phyloP scores from a whole-genome alignment of 2,329 filamentous ascomycete genomes.

The Penicillium polonicum region DNA sequence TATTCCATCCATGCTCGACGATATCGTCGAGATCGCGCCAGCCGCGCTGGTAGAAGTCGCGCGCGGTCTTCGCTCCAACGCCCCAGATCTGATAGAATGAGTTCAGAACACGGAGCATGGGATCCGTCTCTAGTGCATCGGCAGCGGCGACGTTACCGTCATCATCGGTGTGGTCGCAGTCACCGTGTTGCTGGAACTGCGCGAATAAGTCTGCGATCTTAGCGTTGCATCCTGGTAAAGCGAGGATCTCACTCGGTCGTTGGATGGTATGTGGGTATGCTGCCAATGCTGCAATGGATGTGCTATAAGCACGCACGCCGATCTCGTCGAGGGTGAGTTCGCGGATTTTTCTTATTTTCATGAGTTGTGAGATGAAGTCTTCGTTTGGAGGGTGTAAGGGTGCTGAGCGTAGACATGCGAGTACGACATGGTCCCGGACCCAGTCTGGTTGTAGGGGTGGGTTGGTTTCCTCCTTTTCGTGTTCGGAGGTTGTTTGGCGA shows the following conservation, averaged over 20 bases:
- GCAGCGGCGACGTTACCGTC: conserved; percentile 64
- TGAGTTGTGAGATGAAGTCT: conserved; percentile 70
- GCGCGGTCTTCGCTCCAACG: conserved; percentile 78
- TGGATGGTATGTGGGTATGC: conserved; percentile 69
- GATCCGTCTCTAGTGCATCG: conserved; percentile 62
- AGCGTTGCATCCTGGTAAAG: conserved; percentile 73
- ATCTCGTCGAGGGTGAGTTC: conserved; percentile 72
- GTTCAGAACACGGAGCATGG: conserved; percentile 62
- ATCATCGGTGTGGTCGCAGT: conserved; percentile 29
- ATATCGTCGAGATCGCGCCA: conserved; percentile 87
- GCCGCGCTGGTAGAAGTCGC: conserved; percentile 69
- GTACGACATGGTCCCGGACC: conserved; percentile 62
- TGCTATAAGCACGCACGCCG: conserved; percentile 82
- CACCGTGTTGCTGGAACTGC: conserved; percentile 61
- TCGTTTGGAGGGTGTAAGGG: conserved; percentile 69
- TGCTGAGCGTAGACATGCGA: conserved; percentile 79
- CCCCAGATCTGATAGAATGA: conserved; percentile 87
- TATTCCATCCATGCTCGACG: conserved; percentile 75
- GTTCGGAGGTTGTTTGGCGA: conserved; percentile 73
- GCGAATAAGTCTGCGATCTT: conserved; percentile 77
- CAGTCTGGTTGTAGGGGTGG: conserved; percentile 69
- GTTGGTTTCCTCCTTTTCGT: conserved; percentile 66
- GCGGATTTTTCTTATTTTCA: conserved; percentile 70
- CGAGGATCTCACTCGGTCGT: conserved; percentile 44
- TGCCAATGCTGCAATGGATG: conserved; percentile 76